Evolutionary conservation across 306 rosid species (phyloP).

Genomic region (Vicia faba): DNA sequence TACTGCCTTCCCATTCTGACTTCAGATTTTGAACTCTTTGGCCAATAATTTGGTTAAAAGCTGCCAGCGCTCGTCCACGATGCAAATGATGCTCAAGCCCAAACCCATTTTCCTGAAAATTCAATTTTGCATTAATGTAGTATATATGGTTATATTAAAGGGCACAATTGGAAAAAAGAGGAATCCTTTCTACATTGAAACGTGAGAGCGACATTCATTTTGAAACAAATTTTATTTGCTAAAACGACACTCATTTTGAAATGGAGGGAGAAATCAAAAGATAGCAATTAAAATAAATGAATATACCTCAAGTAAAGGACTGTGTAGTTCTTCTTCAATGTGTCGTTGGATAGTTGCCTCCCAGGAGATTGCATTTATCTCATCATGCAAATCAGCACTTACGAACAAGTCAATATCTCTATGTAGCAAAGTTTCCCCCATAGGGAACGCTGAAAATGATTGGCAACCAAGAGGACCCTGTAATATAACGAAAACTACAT

Average conservation of each 20-base stretch:
- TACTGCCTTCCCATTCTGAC: slow-evolving; percentile 56
- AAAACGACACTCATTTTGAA: no score
- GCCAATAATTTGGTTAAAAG: slow-evolving; percentile 78
- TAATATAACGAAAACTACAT: slow-evolving; percentile 46
- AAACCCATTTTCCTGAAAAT: slow-evolving; percentile 75
- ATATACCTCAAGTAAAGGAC: slow-evolving; percentile 73
- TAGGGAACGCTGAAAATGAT: slow-evolving; percentile 66
- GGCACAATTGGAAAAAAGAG: no score
- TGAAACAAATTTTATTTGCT: no score
- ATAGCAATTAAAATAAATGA: slow-evolving; percentile 5
- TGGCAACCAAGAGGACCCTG: slow-evolving; percentile 99
- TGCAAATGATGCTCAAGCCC: slow-evolving; percentile 93
- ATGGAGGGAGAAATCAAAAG: no score
- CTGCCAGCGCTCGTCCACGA: slow-evolving; percentile 89
- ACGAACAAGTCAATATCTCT: slow-evolving; percentile 71
- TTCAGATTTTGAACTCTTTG: slow-evolving; percentile 75
- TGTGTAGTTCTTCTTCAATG: slow-evolving; percentile 84
- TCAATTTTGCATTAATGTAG: slow-evolving; percentile 32
- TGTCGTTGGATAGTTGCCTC: slow-evolving; percentile 92
- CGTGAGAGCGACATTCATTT: no score
- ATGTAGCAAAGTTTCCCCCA: slow-evolving; percentile 62
- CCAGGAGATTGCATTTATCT: slow-evolving; percentile 83
- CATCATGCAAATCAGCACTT: slow-evolving; percentile 65
- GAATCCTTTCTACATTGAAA: no score
- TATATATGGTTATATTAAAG: neutral